Evolutionary conservation across 306 rosid species (phyloP), one percentile per base, ranked within the genome.

Genomic region (Prunus campanulata): DNA sequence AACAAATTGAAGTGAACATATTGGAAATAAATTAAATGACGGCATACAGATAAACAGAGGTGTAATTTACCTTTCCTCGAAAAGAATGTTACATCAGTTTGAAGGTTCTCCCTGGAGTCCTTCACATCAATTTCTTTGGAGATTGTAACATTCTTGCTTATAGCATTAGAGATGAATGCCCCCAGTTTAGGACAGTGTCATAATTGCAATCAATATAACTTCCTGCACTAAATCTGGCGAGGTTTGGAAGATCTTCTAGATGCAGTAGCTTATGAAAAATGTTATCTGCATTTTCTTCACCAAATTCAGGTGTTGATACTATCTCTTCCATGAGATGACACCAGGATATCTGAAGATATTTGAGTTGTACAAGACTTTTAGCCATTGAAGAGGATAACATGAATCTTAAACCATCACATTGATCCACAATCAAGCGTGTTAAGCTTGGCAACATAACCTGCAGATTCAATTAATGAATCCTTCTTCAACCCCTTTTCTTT

Each of bases 341-440:
- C 35, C 24, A 18, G 10, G 66, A 60, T 35, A 88, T 47, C 7
- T 61, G 39, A 14, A 88, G 85, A 46, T 64, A 77, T 72, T 84
- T 76, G 35, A 88, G 88, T 16, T 70, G 80, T 47, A 2, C 47
- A 2, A 86, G 25, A 66, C 71, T 50, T 18, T 1, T 27, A 2
- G 84, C 85, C 81, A 79, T 52, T 3, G 77, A 61, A 46, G 76
- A 22, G 18, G 84, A 72, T 9, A 80, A 72, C 10, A 83, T 29
- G 50, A 71, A 61, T 61, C 30, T 56, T 19, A 76, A 8, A 24
- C 9, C 19, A 20, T 12, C 49, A 65, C 83, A 82, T 1, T 8
- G 49, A 2, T 56, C 63, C n/a, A 87, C 57, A 74, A 51, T 81
- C 25, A 87, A 70, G 13, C 54, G 46, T 62, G 81, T 85, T 57